A percentile compares a stretch with the other conserved stretches of the same genome.
These are phyloP conservation scores for Rhizopus microsporus DNA, from an alignment of 371 early-diverging fungal species.

Conservation along the genomic window DNA sequence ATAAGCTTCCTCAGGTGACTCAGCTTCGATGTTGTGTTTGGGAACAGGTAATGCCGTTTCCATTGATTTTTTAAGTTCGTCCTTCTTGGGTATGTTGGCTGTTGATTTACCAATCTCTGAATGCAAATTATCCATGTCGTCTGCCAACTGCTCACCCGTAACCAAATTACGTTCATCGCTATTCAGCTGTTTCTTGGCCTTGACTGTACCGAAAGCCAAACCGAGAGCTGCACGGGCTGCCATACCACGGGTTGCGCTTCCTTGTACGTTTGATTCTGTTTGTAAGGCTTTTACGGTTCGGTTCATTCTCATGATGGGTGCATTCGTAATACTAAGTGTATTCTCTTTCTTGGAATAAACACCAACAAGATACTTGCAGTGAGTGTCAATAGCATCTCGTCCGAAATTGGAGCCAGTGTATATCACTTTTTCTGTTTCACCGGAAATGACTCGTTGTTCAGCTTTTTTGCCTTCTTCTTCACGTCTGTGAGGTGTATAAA, in stretches of 20 bases:
- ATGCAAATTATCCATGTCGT: slow-evolving; percentile 59
- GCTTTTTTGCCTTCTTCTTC: slow-evolving; percentile 16
- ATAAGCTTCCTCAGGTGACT: slow-evolving; percentile 72
- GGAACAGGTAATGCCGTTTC: slow-evolving; percentile 73
- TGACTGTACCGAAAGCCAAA: slow-evolving; percentile 90
- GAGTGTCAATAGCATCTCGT: slow-evolving; percentile 43
- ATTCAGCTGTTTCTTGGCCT: slow-evolving; percentile 74
- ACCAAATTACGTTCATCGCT: slow-evolving; percentile 85
- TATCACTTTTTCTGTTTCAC: slow-evolving; percentile 74
- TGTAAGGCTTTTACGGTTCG: slow-evolving; percentile 70
- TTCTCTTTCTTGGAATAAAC: slow-evolving; percentile 68
- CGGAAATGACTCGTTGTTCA: slow-evolving; percentile 52
- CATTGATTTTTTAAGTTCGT: slow-evolving; percentile 50
- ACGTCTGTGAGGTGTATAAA: slow-evolving; percentile 33
- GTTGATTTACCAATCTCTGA: slow-evolving; percentile 60
- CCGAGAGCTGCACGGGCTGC: slow-evolving; percentile 77
- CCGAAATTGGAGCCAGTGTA: slow-evolving; percentile 73
- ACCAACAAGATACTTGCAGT: slow-evolving; percentile 77
- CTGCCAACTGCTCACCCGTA: slow-evolving; percentile 53
- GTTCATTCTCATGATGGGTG: slow-evolving; percentile 67
- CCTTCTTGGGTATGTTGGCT: slow-evolving; percentile 51
- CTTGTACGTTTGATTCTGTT: background rate
- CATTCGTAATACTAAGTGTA: slow-evolving; percentile 64
- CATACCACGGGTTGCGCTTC: slow-evolving; percentile 18
- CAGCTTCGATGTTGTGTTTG: slow-evolving; percentile 65